These are phyloP conservation scores for Anthracocystis setariae DNA, from an alignment of 1,284 basidiomycete genomes.

Conservation along the genomic window DNA sequence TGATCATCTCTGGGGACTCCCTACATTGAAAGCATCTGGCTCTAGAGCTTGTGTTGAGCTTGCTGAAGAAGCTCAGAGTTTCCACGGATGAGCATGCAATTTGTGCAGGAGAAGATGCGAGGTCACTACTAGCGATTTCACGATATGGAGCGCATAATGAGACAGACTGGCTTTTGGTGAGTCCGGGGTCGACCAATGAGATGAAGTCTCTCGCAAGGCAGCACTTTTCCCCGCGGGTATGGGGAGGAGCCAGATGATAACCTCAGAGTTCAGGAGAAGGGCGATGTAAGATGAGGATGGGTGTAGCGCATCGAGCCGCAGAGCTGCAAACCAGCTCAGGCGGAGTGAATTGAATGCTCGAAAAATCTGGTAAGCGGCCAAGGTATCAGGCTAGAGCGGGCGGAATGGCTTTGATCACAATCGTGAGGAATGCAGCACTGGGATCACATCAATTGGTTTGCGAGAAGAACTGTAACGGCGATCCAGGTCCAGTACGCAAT, in stretches of 20 bases:
- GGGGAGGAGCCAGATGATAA: slow-evolving; percentile 1
- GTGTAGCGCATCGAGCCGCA: slow-evolving; percentile 12
- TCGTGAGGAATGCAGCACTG: not conserved
- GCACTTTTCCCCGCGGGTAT: not conserved
- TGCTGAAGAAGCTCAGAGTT: too few relatives aligned
- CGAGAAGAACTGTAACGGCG: slow-evolving; percentile 13
- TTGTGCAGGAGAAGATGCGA: slow-evolving; percentile 5
- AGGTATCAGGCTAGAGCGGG: slow-evolving; percentile 8
- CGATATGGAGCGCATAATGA: not conserved
- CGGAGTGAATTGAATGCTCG: not conserved
- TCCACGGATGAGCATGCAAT: slow-evolving; percentile 9
- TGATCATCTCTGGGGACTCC: too few relatives aligned
- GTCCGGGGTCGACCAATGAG: slow-evolving; percentile 43
- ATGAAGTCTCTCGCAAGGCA: slow-evolving; percentile 15
- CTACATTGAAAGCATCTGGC: too few relatives aligned
- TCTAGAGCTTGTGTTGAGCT: too few relatives aligned
- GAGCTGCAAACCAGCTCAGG: slow-evolving; percentile 2
- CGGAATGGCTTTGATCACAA: slow-evolving; percentile 2
- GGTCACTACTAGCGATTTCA: slow-evolving; percentile 2
- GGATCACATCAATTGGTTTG: slow-evolving; percentile 9
- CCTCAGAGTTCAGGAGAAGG: not conserved
- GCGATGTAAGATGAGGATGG: not conserved
- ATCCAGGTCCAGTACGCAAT: slow-evolving; percentile 27
- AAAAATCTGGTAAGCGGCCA: not conserved
- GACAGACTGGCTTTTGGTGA: slow-evolving; percentile 9